Evolutionary conservation across 495 filamentous ascomycete species (phyloP).

Genomic region (Trichoderma erinaceum): DNA sequence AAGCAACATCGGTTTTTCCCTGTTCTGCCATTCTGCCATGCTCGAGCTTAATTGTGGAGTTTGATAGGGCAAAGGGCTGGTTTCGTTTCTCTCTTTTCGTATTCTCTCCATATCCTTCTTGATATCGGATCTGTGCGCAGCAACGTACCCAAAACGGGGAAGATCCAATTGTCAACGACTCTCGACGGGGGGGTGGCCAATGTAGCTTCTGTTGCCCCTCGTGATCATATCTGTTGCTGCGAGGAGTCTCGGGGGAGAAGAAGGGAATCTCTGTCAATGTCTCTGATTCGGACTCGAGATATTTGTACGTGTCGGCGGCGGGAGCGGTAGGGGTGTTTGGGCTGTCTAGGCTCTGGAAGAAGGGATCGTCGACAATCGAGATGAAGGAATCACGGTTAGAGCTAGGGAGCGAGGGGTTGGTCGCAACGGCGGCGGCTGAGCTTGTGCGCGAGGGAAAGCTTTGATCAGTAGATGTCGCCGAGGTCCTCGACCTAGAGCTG

Average conservation of each 20-base stretch:
- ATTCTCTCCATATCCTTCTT: neutral
- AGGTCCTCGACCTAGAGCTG: neutral
- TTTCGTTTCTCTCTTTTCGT: neutral
- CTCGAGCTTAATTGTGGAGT: neutral
- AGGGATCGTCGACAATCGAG: slow-evolving; percentile 43
- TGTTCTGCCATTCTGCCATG: too few species aligned
- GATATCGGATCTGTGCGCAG: neutral
- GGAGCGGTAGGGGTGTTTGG: slow-evolving; percentile 16
- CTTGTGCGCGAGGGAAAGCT: slow-evolving; percentile 3
- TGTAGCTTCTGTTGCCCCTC: slow-evolving; percentile 15
- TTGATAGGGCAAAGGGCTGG: neutral
- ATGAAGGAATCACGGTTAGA: slow-evolving; percentile 34
- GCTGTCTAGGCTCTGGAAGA: slow-evolving; percentile 35
- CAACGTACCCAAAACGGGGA: slow-evolving; percentile 33
- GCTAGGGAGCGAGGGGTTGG: neutral
- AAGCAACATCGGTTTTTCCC: neutral
- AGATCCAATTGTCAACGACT: slow-evolving; percentile 31
- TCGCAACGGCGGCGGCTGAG: neutral
- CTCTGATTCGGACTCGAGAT: slow-evolving; percentile 14
- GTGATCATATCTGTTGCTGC: slow-evolving; percentile 11
- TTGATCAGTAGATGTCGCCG: neutral
- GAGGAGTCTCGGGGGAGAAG: neutral
- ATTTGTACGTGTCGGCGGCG: slow-evolving; percentile 7
- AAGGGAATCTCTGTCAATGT: slow-evolving; percentile 11
- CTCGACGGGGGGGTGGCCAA: slow-evolving; percentile 37